These are phyloP conservation scores for Jackrogersella multiformis DNA, from an alignment of 495 filamentous ascomycete species.

Conservation along the genomic window DNA sequence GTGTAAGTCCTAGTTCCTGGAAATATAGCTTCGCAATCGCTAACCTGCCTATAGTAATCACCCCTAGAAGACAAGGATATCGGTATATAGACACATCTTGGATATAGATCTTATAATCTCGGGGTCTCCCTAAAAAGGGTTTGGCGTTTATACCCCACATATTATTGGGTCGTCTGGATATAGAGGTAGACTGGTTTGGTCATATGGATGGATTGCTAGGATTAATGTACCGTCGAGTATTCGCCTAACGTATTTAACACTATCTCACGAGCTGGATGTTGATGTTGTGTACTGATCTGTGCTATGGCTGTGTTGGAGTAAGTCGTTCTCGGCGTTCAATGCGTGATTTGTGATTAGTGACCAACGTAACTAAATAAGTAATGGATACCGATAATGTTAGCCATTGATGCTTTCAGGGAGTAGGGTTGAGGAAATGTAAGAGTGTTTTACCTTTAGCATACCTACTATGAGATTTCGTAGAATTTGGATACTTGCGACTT, in stretches of 20 bases:
- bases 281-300: neutral
- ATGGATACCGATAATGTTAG: too few species aligned
- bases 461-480: too few species aligned
- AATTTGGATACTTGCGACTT: too few species aligned
- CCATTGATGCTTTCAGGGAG: too few species aligned
- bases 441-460: too few species aligned
- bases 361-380: too few species aligned
- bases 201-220: neutral
- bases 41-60: conserved; percentile 18
- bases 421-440: too few species aligned
- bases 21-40: neutral
- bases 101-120: conserved; percentile 27
- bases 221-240: conserved; percentile 5
- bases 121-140: neutral
- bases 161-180: conserved; percentile 10
- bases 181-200: conserved; percentile 19
- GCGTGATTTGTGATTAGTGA: too few species aligned
- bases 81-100: conserved; percentile 15
- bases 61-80: neutral
- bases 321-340: too few species aligned
- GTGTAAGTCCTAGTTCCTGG: conserved; percentile 37
- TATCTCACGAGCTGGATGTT: neutral
- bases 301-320: too few species aligned
- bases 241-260: neutral
- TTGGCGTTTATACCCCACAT: conserved; percentile 26